Evolutionary conservation across 257 asterid genomes (phyloP).

Genomic region (Mitragyna speciosa): DNA sequence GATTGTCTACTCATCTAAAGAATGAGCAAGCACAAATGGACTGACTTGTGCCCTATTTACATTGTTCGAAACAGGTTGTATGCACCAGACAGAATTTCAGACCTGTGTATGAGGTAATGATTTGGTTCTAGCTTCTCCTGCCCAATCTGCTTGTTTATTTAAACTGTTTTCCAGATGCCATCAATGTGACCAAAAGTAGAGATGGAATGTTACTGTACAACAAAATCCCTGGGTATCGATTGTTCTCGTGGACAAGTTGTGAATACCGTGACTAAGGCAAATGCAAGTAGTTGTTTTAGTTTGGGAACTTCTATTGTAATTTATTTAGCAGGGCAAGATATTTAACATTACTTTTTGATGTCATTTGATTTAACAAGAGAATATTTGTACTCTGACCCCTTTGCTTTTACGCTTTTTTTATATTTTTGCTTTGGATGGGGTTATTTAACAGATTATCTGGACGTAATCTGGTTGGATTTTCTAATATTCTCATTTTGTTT

Average conservation of each 20-base stretch:
- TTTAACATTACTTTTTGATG: background rate
- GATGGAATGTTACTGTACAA: background rate
- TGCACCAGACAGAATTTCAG: too few species aligned
- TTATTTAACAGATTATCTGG: background rate
- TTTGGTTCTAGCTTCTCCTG: background rate
- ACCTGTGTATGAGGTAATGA: background rate
- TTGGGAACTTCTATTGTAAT: background rate
- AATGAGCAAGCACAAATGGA: background rate
- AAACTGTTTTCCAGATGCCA: background rate
- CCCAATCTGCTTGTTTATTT: background rate
- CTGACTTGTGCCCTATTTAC: conserved; percentile 1
- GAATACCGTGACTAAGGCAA: background rate
- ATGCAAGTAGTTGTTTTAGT: background rate
- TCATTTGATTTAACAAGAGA: background rate
- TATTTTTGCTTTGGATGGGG: too few species aligned
- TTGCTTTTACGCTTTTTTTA: too few species aligned
- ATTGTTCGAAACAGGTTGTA: background rate
- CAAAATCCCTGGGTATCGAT: background rate
- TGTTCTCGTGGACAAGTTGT: background rate
- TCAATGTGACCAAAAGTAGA: background rate
- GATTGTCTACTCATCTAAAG: background rate
- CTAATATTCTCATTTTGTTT: background rate
- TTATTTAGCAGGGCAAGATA: background rate
- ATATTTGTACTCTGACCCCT: background rate
- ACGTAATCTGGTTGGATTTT: background rate